phyloP scores from a whole-genome alignment of 1,284 basidiomycete genomes.

The Ustilago hordei region DNA sequence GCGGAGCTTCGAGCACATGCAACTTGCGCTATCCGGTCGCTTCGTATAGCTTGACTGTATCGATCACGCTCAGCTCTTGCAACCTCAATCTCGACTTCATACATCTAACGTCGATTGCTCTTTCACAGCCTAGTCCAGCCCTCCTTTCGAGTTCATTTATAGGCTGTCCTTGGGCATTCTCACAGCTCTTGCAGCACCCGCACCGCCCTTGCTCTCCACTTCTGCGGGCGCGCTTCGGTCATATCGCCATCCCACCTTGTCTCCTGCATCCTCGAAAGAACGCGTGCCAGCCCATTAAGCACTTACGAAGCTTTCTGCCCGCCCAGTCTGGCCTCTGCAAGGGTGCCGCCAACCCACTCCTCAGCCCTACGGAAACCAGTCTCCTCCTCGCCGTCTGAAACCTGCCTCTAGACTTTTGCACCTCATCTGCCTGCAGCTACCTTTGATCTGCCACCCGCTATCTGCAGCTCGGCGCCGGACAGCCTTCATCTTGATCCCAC shows the following conservation, averaged over 20 bases:
- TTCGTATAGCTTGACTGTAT: not conserved
- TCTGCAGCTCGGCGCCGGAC: conserved; percentile 27
- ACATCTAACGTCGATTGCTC: not conserved
- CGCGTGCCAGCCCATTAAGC: no score
- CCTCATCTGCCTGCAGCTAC: not conserved
- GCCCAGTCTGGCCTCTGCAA: not conserved
- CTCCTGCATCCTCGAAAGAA: not conserved
- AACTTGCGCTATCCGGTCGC: not conserved
- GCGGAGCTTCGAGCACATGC: no score
- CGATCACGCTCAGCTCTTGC: not conserved
- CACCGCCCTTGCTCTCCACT: not conserved
- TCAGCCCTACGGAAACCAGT: conserved; percentile 4
- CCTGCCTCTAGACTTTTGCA: not conserved
- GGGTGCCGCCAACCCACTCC: not conserved
- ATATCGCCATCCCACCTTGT: not conserved
- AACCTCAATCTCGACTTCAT: not conserved
- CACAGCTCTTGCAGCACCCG: not conserved
- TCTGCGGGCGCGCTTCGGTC: not conserved
- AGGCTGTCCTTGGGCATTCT: not conserved
- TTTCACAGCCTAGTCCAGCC: not conserved
- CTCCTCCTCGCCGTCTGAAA: not conserved
- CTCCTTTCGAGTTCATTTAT: not conserved
- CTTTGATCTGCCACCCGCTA: conserved; percentile 7
- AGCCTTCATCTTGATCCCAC: conserved; percentile 11
- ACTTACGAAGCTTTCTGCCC: not conserved